phyloP scores from a whole-genome alignment of 768 basidiomycete species.

The Tylopilus rubrobrunneus region DNA sequence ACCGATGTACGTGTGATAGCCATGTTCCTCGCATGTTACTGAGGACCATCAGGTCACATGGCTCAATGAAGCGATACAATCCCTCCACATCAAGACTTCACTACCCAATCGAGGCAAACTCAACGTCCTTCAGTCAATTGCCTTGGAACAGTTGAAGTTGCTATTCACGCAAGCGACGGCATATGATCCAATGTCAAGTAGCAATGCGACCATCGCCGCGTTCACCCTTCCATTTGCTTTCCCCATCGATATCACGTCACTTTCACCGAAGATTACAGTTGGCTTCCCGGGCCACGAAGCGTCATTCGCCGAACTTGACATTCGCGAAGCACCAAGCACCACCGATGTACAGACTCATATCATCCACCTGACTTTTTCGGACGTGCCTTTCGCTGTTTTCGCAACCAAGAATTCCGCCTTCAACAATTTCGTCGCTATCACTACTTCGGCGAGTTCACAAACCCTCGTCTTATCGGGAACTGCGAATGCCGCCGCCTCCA shows the following conservation, averaged over 20 bases:
- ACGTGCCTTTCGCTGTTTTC: conserved; percentile 58
- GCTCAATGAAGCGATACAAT: conserved; percentile 69
- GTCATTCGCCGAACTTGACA: too few species aligned
- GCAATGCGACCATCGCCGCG: too few species aligned
- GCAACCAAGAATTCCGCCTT: conserved; percentile 48
- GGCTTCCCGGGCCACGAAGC: conserved; percentile 54
- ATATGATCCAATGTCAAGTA: too few species aligned
- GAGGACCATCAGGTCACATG: too few species aligned
- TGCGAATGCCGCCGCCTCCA: conserved; percentile 58
- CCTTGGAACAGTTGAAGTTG: conserved; percentile 55
- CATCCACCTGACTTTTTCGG: too few species aligned
- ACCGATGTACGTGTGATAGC: conserved; percentile 40
- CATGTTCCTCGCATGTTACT: not conserved
- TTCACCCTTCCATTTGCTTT: too few species aligned
- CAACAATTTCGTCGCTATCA: conserved; percentile 57
- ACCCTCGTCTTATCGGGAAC: conserved; percentile 41
- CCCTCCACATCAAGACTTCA: conserved; percentile 51
- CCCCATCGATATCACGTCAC: conserved; percentile 59
- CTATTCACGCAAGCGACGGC: too few species aligned
- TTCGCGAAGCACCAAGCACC: too few species aligned
- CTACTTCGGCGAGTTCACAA: conserved; percentile 45
- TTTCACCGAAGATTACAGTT: conserved; percentile 57
- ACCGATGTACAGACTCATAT: too few species aligned
- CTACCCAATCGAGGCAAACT: conserved; percentile 62
- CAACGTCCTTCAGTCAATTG: conserved; percentile 61